phyloP scores from a whole-genome alignment of 164 flowering plant genomes.

The Taxillus chinensis region DNA sequence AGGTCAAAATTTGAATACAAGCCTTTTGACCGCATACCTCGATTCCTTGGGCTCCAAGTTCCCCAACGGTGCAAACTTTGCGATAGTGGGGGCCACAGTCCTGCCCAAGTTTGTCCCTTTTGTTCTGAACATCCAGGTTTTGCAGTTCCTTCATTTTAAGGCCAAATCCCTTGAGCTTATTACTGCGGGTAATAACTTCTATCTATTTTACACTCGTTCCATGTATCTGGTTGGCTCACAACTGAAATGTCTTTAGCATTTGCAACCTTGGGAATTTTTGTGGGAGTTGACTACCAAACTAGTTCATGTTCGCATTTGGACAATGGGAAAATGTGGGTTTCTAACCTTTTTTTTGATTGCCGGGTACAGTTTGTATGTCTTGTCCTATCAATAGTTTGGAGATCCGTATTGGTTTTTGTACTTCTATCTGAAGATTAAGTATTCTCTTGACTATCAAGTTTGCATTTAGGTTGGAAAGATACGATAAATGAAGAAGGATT shows the following conservation, averaged over 20 bases:
- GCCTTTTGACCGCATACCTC: constrained; percentile 39
- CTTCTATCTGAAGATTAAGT: too few relatives aligned
- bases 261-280: too few relatives aligned
- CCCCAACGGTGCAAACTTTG: constrained; percentile 60
- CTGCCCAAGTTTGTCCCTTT: constrained; percentile 52
- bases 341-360: too few relatives aligned
- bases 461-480: constrained; percentile 18
- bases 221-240: not conserved
- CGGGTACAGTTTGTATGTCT: too few relatives aligned
- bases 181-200: constrained; percentile 24
- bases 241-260: too few relatives aligned
- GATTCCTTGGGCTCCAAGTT: constrained; percentile 46
- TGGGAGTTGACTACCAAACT: too few relatives aligned
- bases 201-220: not conserved
- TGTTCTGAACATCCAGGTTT: constrained; percentile 45
- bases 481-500: constrained; percentile 31
- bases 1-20: constrained; percentile 52
- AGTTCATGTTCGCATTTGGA: too few relatives aligned
- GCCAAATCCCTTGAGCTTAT: constrained; percentile 33
- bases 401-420: too few relatives aligned
- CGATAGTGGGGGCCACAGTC: constrained; percentile 49
- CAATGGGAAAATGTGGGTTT: too few relatives aligned
- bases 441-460: too few relatives aligned
- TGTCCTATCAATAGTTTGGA: too few relatives aligned
- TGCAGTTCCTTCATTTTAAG: constrained; percentile 63